Evolutionary conservation across 257 asterid species (phyloP), one percentile per base, ranked within the genome.

Genomic region (Solanum gandarillasii): DNA sequence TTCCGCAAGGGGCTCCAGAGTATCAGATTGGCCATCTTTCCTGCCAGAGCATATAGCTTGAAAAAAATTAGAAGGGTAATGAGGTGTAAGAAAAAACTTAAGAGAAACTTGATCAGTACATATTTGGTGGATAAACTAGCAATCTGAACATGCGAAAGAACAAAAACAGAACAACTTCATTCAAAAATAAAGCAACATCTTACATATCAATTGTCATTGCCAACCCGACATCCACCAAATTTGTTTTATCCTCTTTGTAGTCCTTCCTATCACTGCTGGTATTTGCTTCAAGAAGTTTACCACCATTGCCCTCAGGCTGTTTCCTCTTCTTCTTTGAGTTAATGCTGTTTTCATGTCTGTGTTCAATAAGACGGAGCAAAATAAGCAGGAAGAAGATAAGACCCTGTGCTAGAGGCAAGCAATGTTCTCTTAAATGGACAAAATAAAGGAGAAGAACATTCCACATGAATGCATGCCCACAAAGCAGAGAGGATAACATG

Each of bases 321-420:
- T 92, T 95, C 89, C 98, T 92, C 92, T 94, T 96, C 93, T 89
- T 93, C 87, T 89, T 93, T 18, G 91, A 65, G 62, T 89, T 92
- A 36, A 62, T 76, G 27, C 29, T 81, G 60, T 78, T 87, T 74
- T 58, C 89, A 29, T 79, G 72, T 23, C 67, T 89, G 82, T 90
- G 71, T 58, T 88, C 91, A 73, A 89, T 90, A 55, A 83, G 87
- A 87, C 25, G 79, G 48, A 88, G 73, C 82, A 87, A 67, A 46
- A 48, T 46, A 81, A 46, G 41, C 86, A 48, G 71, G 29, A 38
- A 82, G 86, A 31, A 46, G 16, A 18, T 82, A 20, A 48, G 71
- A 6, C 25, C 43, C 21, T 82, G 23, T 31, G 70, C 31, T 10
- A 48, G 43, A 48, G 70, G 31, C 43, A 20, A 82, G 86, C 86